These are phyloP conservation scores for Vitellaria paradoxa DNA, from an alignment of 179 eudicot genomes.

Conservation along the genomic window DNA sequence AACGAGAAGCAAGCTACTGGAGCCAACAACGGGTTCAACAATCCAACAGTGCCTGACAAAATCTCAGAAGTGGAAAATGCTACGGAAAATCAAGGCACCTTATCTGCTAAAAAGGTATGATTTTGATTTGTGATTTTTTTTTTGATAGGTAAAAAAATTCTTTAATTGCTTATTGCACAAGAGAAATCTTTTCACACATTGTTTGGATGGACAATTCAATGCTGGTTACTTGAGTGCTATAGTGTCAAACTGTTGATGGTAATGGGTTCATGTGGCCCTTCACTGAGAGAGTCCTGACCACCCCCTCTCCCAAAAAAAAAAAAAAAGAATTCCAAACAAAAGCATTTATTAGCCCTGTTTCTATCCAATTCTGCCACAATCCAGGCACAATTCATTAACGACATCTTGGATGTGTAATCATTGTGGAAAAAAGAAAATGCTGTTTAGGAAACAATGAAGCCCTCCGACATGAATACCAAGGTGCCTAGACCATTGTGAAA, in stretches of 20 bases:
- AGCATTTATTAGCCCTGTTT: no score
- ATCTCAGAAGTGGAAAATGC: conserved; percentile 22
- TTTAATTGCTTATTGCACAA: background rate
- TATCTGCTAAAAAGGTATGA: conserved; percentile 36
- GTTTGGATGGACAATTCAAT: background rate
- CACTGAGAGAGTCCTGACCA: background rate
- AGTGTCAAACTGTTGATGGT: background rate
- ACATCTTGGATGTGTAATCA: no score
- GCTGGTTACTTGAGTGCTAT: background rate
- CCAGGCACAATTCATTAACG: no score
- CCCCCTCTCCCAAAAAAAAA: background rate
- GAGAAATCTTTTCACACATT: background rate
- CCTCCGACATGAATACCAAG: no score
- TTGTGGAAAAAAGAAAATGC: no score
- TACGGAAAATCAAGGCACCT: conserved; percentile 21
- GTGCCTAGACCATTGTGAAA: no score
- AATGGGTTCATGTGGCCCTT: background rate
- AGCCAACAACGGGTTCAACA: conserved; percentile 16
- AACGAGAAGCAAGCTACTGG: conserved; percentile 16
- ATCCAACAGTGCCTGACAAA: conserved; percentile 20
- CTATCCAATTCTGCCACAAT: no score
- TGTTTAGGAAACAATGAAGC: no score
- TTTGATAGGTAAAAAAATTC: background rate
- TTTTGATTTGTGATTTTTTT: background rate
- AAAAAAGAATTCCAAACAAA: background rate